Conservation (phyloP, 2,329 filamentous ascomycete species). For the Alternaria ethzedia region DNA sequence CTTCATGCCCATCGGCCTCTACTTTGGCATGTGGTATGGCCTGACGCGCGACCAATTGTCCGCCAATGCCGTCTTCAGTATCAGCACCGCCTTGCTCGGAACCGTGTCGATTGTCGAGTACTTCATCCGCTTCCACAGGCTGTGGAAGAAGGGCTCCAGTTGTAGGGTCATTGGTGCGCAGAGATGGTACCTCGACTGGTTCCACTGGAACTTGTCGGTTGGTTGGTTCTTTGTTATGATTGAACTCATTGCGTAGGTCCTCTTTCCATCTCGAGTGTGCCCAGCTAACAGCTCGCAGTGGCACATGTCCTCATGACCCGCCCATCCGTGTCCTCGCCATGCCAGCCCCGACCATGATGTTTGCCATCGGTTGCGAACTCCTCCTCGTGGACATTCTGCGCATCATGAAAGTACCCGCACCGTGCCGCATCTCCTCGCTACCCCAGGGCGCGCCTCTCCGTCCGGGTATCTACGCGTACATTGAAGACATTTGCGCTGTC, state of each 20-base stretch:
- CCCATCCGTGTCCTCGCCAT: conserved; percentile 62
- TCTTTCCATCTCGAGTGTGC: neutral
- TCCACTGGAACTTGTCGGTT: conserved; percentile 63
- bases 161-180: conserved; percentile 60
- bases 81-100: conserved; percentile 61
- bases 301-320: conserved; percentile 55
- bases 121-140: conserved; percentile 55
- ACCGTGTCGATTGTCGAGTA: conserved; percentile 63
- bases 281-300: conserved; percentile 37
- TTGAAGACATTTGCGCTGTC: conserved; percentile 62
- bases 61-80: conserved; percentile 60
- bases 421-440: conserved; percentile 60
- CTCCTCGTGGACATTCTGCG: conserved; percentile 58
- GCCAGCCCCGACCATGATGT: conserved; percentile 59
- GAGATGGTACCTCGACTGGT: conserved; percentile 59
- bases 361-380: conserved; percentile 59
- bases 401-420: conserved; percentile 53
- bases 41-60: conserved; percentile 55
- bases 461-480: conserved; percentile 61
- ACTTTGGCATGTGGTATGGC: conserved; percentile 67
- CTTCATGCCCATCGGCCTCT: conserved; percentile 64
- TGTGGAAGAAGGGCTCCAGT: conserved; percentile 60
- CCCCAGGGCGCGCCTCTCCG: conserved; percentile 59
- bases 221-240: conserved; percentile 64
- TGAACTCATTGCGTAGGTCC: conserved; percentile 59